Evolutionary conservation across 2,329 filamentous ascomycete genomes (phyloP).

Genomic region (Colletotrichum melonis): DNA sequence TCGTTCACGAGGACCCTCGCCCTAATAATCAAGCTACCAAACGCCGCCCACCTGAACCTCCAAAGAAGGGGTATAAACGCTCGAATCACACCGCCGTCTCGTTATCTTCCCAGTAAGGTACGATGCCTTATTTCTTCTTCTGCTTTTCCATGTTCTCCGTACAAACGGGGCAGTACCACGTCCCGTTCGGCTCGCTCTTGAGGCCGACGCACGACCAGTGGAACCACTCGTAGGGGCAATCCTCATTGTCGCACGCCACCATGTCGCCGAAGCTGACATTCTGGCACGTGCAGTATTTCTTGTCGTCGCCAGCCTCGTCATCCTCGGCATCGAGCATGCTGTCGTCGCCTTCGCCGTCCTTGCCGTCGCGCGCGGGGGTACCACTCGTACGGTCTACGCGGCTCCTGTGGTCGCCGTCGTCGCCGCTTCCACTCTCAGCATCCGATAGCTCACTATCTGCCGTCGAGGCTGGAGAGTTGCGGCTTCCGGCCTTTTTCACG

Average conservation of each 20-base stretch:
- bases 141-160: slow-evolving; percentile 62
- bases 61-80: slow-evolving; percentile 23
- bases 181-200: slow-evolving; percentile 75
- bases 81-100: neutral
- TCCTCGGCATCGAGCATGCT: slow-evolving; percentile 68
- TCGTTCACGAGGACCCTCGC: neutral
- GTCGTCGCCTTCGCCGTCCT: slow-evolving; percentile 62
- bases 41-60: neutral
- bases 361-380: slow-evolving; percentile 45
- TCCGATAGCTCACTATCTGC: slow-evolving; percentile 75
- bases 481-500: slow-evolving; percentile 67
- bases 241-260: slow-evolving; percentile 88
- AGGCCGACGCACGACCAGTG: slow-evolving; percentile 82
- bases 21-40: neutral
- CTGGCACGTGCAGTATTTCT: slow-evolving; percentile 87
- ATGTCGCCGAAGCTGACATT: slow-evolving; percentile 88
- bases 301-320: slow-evolving; percentile 80
- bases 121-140: slow-evolving; percentile 19
- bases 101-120: too few relatives aligned
- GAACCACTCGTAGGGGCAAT: slow-evolving; percentile 88
- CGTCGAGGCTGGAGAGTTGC: slow-evolving; percentile 72
- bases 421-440: slow-evolving; percentile 66
- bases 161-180: slow-evolving; percentile 75
- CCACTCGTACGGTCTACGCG: slow-evolving; percentile 34
- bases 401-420: slow-evolving; percentile 59